phyloP scores from a whole-genome alignment of 345 rosid species.

The Leavenworthia alabamica region DNA sequence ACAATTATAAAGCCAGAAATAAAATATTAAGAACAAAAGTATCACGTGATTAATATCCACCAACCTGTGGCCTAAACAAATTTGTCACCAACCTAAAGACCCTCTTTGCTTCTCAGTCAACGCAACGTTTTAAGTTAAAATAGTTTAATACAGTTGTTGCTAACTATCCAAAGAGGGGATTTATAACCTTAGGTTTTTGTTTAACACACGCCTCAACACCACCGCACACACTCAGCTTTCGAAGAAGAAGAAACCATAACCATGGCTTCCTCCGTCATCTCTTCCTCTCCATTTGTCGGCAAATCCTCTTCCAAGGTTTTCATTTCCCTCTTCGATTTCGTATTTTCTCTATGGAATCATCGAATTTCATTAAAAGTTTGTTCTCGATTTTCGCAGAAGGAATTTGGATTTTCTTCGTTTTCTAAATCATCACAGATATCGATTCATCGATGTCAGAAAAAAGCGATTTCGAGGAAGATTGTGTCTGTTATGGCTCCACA shows the following conservation, averaged over 20 bases:
- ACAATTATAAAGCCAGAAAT: too few relatives aligned
- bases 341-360: neutral
- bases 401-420: conserved; percentile 43
- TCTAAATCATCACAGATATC: conserved; percentile 39
- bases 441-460: conserved; percentile 49
- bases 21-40: too few relatives aligned
- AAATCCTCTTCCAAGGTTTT: conserved; percentile 33
- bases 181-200: neutral
- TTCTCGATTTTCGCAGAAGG: conserved; percentile 30
- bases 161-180: neutral
- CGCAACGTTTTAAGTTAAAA: neutral
- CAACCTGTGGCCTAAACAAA: neutral
- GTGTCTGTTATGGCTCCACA: conserved; percentile 79
- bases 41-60: neutral
- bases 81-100: neutral
- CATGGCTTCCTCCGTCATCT: conserved; percentile 46
- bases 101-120: neutral
- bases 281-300: conserved; percentile 36
- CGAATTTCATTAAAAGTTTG: neutral
- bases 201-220: neutral
- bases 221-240: neutral
- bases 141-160: neutral
- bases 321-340: neutral
- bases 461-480: conserved; percentile 47
- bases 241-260: conserved; percentile 9